These are phyloP conservation scores for Arthroderma sp. DNA, from an alignment of 2,329 filamentous ascomycete species.

Conservation along the genomic window DNA sequence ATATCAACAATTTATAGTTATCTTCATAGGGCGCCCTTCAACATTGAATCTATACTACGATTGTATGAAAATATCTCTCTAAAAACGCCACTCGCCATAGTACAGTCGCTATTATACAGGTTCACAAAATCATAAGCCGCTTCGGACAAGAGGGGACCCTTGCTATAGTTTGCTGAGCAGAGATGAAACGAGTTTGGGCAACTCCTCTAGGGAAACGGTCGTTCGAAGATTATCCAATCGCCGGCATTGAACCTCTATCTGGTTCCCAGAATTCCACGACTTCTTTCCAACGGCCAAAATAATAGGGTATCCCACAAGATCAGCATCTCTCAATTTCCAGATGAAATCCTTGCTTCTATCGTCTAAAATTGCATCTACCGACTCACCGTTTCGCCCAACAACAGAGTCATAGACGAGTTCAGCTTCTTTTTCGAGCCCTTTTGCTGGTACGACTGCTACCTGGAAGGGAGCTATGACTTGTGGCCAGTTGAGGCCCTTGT, in stretches of 20 bases:
- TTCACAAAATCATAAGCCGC: background rate
- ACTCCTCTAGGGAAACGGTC: conserved; percentile 41
- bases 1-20: no score
- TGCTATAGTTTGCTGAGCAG: conserved; percentile 43
- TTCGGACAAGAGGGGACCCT: background rate
- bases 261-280: conserved; percentile 46
- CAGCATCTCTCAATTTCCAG: conserved; percentile 86
- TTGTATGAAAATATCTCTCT: background rate
- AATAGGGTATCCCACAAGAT: conserved; percentile 77
- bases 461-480: conserved; percentile 75
- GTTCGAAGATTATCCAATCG: conserved; percentile 48
- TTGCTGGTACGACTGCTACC: conserved; percentile 51
- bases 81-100: background rate
- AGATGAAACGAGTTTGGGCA: conserved; percentile 38
- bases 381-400: conserved; percentile 16
- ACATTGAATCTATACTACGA: background rate
- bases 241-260: conserved; percentile 71
- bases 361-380: conserved; percentile 58
- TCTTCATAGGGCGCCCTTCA: background rate
- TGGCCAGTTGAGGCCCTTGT: conserved; percentile 76
- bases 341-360: conserved; percentile 57
- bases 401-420: conserved; percentile 54
- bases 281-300: conserved; percentile 66
- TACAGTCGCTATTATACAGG: background rate
- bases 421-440: conserved; percentile 38